These are phyloP conservation scores for Amyloporia xantha DNA, from an alignment of 768 basidiomycete genomes.

Conservation along the genomic window DNA sequence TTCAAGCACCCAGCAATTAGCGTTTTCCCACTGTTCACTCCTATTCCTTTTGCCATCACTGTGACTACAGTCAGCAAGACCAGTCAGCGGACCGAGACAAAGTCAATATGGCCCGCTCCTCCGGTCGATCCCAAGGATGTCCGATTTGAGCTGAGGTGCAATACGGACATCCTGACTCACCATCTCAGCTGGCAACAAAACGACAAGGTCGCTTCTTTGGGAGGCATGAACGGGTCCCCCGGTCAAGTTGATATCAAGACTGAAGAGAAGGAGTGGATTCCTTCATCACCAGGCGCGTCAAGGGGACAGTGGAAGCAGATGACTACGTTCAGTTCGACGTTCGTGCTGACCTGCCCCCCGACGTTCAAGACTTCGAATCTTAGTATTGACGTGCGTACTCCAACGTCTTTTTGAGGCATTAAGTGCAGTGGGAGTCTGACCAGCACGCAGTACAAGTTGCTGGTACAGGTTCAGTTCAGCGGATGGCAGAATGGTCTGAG, in stretches of 20 bases:
- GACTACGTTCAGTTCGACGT: not conserved
- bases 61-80: constrained; percentile 14
- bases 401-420: not conserved
- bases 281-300: not conserved
- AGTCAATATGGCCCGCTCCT: constrained; percentile 14
- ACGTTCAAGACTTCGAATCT: not conserved
- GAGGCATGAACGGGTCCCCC: not conserved
- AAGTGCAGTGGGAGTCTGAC: not conserved
- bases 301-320: constrained; percentile 2
- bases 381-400: not conserved
- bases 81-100: constrained; percentile 9
- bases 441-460: not conserved
- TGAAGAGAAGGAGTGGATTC: constrained; percentile 9
- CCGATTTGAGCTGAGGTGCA: constrained; percentile 11
- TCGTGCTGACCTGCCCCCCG: not conserved
- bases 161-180: constrained; percentile 9
- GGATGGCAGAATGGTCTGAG: not conserved
- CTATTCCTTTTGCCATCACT: constrained; percentile 17
- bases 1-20: constrained; percentile 3
- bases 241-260: constrained; percentile 13
- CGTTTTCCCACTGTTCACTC: constrained; percentile 15
- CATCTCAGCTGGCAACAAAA: not conserved
- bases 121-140: constrained; percentile 11
- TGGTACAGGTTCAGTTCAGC: not conserved
- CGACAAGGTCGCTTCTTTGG: not conserved